These are phyloP conservation scores for Sclerospora graminicola DNA, from an alignment of 352 stramenopile genomes.

Conservation along the genomic window DNA sequence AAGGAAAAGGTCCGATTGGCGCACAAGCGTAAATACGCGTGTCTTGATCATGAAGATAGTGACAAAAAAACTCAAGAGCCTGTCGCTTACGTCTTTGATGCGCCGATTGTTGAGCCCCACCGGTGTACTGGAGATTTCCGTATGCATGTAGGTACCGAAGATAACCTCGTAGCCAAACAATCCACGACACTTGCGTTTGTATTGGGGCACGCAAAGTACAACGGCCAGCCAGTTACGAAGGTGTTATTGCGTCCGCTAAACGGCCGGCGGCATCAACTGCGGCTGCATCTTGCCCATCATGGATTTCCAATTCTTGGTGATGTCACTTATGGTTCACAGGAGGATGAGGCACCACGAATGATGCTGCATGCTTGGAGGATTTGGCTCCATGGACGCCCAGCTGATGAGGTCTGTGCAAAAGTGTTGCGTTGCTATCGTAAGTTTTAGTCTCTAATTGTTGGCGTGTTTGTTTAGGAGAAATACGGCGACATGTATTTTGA, in stretches of 20 bases:
- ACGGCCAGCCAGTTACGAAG: conserved; percentile 67
- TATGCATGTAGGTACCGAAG: conserved; percentile 53
- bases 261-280: conserved; percentile 75
- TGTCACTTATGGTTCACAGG: conserved; percentile 53
- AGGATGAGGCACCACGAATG: conserved; percentile 64
- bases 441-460: background rate
- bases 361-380: conserved; percentile 81
- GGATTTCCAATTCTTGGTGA: conserved; percentile 71
- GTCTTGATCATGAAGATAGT: conserved; percentile 18
- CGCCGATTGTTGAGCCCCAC: conserved; percentile 57
- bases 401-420: conserved; percentile 27
- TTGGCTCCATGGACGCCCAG: conserved; percentile 40
- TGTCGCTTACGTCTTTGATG: conserved; percentile 69
- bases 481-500: conserved; percentile 60
- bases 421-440: background rate
- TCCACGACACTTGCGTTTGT: conserved; percentile 75
- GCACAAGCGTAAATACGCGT: conserved; percentile 44
- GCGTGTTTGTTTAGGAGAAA: conserved; percentile 18
- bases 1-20: conserved; percentile 31
- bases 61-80: conserved; percentile 28
- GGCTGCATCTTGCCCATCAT: conserved; percentile 65
- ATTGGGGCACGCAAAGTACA: conserved; percentile 43
- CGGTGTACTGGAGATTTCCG: conserved; percentile 35
- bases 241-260: conserved; percentile 68
- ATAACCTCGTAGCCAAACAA: conserved; percentile 24